phyloP scores from a whole-genome alignment of 768 basidiomycete species.

The Lentinula boryana region DNA sequence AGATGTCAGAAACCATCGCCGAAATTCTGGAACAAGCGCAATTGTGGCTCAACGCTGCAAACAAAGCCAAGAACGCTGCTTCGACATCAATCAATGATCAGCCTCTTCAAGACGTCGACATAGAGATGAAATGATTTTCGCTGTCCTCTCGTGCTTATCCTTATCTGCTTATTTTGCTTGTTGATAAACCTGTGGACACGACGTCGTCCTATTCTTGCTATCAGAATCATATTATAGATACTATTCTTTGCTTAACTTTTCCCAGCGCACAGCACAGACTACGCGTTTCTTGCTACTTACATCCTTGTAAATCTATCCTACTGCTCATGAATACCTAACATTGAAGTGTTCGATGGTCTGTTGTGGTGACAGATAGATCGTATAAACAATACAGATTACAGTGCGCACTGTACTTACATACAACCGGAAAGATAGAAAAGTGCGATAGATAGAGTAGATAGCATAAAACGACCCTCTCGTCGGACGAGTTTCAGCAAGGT shows the following conservation, averaged over 20 bases:
- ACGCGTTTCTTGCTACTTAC: too few relatives aligned
- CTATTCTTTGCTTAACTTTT: too few relatives aligned
- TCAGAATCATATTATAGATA: not conserved
- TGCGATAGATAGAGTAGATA: not conserved
- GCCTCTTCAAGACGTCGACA: conserved; percentile 1
- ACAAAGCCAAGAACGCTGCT: conserved; percentile 13
- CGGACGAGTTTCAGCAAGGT: not conserved
- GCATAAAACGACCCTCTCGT: not conserved
- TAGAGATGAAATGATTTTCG: not conserved
- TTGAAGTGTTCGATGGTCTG: too few relatives aligned
- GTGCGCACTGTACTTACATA: not conserved
- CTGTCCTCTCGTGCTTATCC: not conserved
- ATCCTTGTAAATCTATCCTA: too few relatives aligned
- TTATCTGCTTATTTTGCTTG: not conserved
- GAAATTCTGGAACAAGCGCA: conserved; percentile 36
- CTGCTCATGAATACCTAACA: too few relatives aligned
- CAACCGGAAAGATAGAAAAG: not conserved
- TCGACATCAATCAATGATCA: not conserved
- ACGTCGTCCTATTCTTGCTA: not conserved
- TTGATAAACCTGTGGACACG: not conserved
- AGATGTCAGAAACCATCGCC: conserved; percentile 30
- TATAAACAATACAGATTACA: too few relatives aligned
- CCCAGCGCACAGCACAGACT: too few relatives aligned
- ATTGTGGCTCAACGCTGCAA: conserved; percentile 37
- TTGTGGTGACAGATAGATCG: too few relatives aligned